Base-by-base conservation (phyloP, 2,329 filamentous ascomycete genomes). In the Neobulgaria alba region DNA sequence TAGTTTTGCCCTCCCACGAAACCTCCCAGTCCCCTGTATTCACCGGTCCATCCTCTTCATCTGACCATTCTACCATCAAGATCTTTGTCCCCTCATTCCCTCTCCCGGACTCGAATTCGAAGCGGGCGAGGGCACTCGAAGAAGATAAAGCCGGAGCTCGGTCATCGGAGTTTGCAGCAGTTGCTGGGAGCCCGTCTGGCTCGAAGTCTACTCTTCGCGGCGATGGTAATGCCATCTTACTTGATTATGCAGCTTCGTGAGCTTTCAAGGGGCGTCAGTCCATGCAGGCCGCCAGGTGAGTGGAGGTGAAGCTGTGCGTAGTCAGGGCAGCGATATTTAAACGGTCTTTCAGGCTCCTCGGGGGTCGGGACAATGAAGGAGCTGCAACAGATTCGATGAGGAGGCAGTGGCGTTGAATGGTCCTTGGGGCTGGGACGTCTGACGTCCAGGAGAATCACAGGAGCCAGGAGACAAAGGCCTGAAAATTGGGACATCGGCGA, bases 1-100 rank as follows among this genome's bases (percentile, higher is more conserved):
- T 79, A 19, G 72, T 76, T 61, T 92, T 93, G 33, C 85, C 83
- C 31, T 88, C 77, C 87, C 88, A 94, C 2, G 77, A 82, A 15
- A 94, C 79, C 43, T 83, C 75, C 87, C 87, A 94, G 32, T 54
- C 47, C 5, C 50, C 53, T 34, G 46, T 41, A 29, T 72, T 72
- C 2, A 71, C 73, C 1, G 56, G 57, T 12, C 69, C 49, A 9
- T 63, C 62, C 38, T 50, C 50, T 18, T 51, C 49, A 60, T 81
- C 76, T 58, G 85, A 79, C 88, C 88, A 95, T 61, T 95, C 87
- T 29, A 94, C 81, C 86, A 95, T 92, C 53, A 95, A 67, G 48
- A 95, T 81, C 67, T 94, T 95, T 48, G 86, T 93, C 30, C 87
- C 87, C 50, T 89, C 82, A 55, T 86, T 85, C 36, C 78, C 82